phyloP scores from a whole-genome alignment of 805 yeast genomes.

The Lipomyces sp. region DNA sequence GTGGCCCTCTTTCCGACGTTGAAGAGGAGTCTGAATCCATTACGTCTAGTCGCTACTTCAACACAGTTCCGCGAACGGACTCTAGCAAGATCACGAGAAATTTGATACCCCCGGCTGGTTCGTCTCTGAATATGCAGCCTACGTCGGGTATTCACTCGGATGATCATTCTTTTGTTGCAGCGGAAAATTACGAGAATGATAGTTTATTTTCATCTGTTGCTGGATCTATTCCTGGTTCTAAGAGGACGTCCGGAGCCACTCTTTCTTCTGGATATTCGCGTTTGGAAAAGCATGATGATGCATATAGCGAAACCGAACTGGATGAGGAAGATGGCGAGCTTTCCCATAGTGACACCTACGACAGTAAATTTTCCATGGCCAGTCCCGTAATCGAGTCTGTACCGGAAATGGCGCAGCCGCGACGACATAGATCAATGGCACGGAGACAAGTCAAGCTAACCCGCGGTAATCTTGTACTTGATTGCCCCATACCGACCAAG shows the following conservation, averaged over 20 bases:
- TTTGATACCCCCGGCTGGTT: too few species aligned
- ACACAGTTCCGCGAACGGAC: too few species aligned
- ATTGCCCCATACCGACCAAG: slow-evolving; percentile 92
- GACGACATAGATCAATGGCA: slow-evolving; percentile 63
- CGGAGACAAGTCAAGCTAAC: slow-evolving; percentile 73
- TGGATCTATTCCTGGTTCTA: too few species aligned
- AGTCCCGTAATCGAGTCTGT: slow-evolving; percentile 22
- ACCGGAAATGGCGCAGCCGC: slow-evolving; percentile 26
- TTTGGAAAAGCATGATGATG: neutral
- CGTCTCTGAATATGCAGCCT: too few species aligned
- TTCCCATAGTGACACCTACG: neutral
- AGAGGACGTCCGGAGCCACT: too few species aligned
- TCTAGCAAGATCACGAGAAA: too few species aligned
- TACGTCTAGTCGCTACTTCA: too few species aligned
- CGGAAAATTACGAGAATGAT: neutral
- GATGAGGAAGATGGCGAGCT: slow-evolving; percentile 12
- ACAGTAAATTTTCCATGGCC: slow-evolving; percentile 13
- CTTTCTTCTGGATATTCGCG: neutral
- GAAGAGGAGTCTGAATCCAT: too few species aligned
- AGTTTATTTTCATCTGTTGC: neutral
- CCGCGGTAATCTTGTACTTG: slow-evolving; percentile 80
- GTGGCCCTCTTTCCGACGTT: neutral
- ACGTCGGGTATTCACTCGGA: too few species aligned
- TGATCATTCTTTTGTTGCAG: too few species aligned
- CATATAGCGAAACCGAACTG: slow-evolving; percentile 5